These are phyloP conservation scores for Wallacemonas sp. DNA, from an alignment of 208 protist genomes.

Conservation along the genomic window DNA sequence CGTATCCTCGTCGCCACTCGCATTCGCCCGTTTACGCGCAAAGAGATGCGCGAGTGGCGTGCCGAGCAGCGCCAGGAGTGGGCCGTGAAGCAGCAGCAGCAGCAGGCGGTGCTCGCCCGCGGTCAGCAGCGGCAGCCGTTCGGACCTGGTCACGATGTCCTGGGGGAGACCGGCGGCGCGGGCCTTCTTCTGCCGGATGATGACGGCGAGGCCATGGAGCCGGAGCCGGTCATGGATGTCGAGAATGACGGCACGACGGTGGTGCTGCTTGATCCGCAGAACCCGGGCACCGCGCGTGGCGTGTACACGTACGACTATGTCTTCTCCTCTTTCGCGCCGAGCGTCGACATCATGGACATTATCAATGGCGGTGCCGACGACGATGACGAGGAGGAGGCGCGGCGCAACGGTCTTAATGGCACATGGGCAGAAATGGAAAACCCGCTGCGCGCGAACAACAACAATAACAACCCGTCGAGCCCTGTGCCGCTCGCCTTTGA, in stretches of 20 bases:
- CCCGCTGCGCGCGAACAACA: not conserved
- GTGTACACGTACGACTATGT: constrained; percentile 69
- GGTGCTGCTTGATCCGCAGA: constrained; percentile 39
- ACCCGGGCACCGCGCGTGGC: constrained; percentile 18
- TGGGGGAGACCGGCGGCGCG: not conserved
- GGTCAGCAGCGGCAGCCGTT: constrained; percentile 41
- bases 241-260: constrained; percentile 53
- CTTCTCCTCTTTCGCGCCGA: constrained; percentile 59
- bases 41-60: constrained; percentile 32
- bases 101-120: constrained; percentile 21
- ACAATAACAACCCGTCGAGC: too few relatives aligned
- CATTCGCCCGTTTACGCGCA: constrained; percentile 55
- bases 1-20: constrained; percentile 62
- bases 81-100: constrained; percentile 23
- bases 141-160: constrained; percentile 24
- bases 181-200: not conserved
- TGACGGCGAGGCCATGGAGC: constrained; percentile 18
- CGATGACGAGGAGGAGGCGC: not conserved
- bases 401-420: not conserved
- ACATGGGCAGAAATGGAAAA: constrained; percentile 4
- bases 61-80: constrained; percentile 14
- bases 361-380: not conserved
- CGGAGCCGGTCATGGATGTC: constrained; percentile 52
- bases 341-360: constrained; percentile 32
- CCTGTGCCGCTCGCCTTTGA: not conserved